A percentile compares a stretch with the other conserved stretches of the same genome.
These are phyloP conservation scores for Verticillium albo-atrum DNA, from an alignment of 2,329 filamentous ascomycete species.

Conservation along the genomic window DNA sequence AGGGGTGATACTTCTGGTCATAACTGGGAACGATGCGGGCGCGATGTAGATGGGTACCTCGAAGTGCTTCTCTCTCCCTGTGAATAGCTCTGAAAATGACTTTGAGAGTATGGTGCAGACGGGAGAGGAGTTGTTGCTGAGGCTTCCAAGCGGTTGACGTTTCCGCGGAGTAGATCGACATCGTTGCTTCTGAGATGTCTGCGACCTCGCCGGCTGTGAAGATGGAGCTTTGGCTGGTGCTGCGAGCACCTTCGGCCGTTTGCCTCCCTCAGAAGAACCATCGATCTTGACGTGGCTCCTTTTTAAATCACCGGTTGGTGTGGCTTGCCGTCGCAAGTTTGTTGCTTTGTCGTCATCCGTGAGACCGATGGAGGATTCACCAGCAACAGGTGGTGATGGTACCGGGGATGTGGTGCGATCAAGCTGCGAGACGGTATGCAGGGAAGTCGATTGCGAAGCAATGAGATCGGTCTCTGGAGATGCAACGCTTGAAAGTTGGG, in stretches of 20 bases:
- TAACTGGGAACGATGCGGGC: not conserved
- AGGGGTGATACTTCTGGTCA: not conserved
- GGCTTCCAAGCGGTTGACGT: not conserved
- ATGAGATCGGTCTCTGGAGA: not conserved
- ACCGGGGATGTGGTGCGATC: conserved; percentile 9
- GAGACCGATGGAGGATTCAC: not conserved
- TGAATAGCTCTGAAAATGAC: not conserved
- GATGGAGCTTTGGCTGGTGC: not conserved
- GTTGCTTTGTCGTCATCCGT: not conserved
- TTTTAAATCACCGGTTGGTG: not conserved
- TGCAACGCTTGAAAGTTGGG: conserved; percentile 3
- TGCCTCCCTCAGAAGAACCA: not conserved
- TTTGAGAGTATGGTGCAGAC: not conserved
- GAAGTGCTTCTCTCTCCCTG: not conserved
- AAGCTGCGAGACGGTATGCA: not conserved
- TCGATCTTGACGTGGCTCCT: not conserved
- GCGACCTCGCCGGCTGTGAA: not conserved
- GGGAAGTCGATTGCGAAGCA: not conserved
- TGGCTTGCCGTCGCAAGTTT: not conserved
- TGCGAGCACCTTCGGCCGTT: not conserved
- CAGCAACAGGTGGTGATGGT: conserved; percentile 4
- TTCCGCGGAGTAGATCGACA: not conserved
- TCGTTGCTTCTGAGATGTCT: not conserved
- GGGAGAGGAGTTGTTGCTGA: not conserved
- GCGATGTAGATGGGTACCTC: not conserved